Evolutionary conservation across 352 stramenopile genomes (phyloP), one percentile per base, ranked within the genome.

Genomic region (Phytophthora idaei): DNA sequence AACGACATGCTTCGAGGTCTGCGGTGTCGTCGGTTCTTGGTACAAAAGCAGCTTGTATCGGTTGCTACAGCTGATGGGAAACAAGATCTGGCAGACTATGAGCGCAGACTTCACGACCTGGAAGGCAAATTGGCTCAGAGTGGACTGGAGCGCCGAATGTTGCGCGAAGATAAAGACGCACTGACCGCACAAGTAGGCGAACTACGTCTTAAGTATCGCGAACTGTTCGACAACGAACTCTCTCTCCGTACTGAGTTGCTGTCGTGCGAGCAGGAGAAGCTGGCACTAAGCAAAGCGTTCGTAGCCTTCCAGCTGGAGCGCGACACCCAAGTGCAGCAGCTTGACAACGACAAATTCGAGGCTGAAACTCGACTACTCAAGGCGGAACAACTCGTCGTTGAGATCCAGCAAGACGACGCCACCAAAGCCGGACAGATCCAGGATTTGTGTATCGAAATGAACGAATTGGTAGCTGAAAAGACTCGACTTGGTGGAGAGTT

Each of bases 281-380:
- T 92, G n/a, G 69, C 62, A 6, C 45, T 92, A 5, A 87, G 80
- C 44, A 87, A 90, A 46, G 81, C 82, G 3, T 86, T 92, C 32
- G 74, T 92, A 11, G 74, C 87, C 5, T 84, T 90, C 49, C 81
- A 90, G 41, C 67, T 87, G 17, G 78, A 90, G 34, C 77, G 76
- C 12, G 76, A 78, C 44, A 50, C 53, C 1, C 61, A 77, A 11
- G 15, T 75, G 5, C 77, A 90, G 64, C 69, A 77, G 48, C 47
- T 89, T 2, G 83, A 89, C 45, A 77, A 71, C 32, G 76, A 87
- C 47, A 88, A 84, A 51, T 87, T 90, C 53, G 83, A 90, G 49
- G 56, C 81, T 15, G 76, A 89, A 66, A 89, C 76, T 6, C 84
- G 86, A 48, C 63, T 92, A 3, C 69, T 89, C 17, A 74, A 85